Percentiles rank a stretch among this genome's conserved stretches.
These are phyloP conservation scores for Viola pubescens DNA, from an alignment of 441 rosid genomes.

Conservation along the genomic window DNA sequence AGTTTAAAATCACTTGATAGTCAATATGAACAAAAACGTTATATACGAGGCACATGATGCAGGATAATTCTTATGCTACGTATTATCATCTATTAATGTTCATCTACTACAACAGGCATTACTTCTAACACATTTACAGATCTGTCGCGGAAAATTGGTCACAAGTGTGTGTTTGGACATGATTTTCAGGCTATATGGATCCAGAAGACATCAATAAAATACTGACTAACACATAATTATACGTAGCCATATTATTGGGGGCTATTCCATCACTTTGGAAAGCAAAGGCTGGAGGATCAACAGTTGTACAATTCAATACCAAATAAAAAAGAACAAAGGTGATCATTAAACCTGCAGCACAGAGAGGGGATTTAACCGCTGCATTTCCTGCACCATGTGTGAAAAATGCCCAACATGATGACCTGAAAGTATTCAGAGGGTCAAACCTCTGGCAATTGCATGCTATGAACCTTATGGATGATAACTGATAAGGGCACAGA, in stretches of 20 bases:
- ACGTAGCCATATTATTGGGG: background rate
- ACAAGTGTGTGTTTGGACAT: background rate
- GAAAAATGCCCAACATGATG: constrained; percentile 74
- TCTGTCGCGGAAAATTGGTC: background rate
- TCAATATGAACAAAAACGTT: no score
- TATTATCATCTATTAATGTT: no score
- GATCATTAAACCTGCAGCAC: constrained; percentile 46
- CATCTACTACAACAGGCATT: no score
- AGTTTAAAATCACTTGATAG: no score
- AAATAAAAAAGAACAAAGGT: constrained; percentile 1
- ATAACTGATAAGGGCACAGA: no score
- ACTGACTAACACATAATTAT: background rate
- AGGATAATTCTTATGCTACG: no score
- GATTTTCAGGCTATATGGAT: background rate
- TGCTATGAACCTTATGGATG: constrained; percentile 11
- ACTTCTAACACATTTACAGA: no score
- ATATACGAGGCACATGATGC: no score
- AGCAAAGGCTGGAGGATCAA: background rate
- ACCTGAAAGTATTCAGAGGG: constrained; percentile 42
- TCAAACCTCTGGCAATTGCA: constrained; percentile 6
- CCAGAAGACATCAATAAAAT: no score
- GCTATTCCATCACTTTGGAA: background rate
- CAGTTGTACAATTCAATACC: background rate
- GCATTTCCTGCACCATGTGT: constrained; percentile 77
- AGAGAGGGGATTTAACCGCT: constrained; percentile 55